phyloP scores from a whole-genome alignment of 2,329 filamentous ascomycete genomes.

The Periconia sp. region DNA sequence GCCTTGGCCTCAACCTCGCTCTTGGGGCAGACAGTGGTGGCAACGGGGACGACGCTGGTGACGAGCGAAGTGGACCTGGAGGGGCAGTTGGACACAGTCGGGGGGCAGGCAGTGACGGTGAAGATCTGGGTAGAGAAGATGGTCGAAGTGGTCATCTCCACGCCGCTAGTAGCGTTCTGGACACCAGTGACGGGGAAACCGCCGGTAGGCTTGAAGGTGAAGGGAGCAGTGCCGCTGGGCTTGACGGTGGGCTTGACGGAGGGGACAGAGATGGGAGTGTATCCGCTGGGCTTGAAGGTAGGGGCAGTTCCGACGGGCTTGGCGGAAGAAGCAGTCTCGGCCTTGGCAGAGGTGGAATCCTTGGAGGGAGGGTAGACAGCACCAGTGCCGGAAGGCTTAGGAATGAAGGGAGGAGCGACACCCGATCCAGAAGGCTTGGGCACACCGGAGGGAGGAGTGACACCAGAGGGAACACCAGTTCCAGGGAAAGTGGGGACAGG shows the following conservation, averaged over 20 bases:
- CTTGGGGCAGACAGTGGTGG: slow-evolving; percentile 48
- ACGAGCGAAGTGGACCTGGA: slow-evolving; percentile 34
- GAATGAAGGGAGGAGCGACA: slow-evolving; percentile 4
- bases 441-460: slow-evolving; percentile 5
- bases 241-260: background rate
- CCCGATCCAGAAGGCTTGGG: slow-evolving; percentile 1
- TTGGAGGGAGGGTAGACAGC: background rate
- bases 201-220: slow-evolving; percentile 8
- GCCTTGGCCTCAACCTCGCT: slow-evolving; percentile 12
- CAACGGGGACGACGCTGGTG: slow-evolving; percentile 44
- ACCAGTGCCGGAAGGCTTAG: background rate
- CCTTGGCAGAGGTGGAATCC: background rate
- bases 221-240: slow-evolving; percentile 11
- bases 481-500: slow-evolving; percentile 16
- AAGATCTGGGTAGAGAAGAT: slow-evolving; percentile 48
- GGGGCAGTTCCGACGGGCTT: background rate
- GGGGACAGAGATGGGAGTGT: too few species aligned
- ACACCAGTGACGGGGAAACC: slow-evolving; percentile 33
- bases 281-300: background rate
- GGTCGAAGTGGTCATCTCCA: slow-evolving; percentile 42
- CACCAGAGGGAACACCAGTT: slow-evolving; percentile 10
- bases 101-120: slow-evolving; percentile 43
- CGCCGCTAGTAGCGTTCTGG: slow-evolving; percentile 46
- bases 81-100: slow-evolving; percentile 43
- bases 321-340: slow-evolving; percentile 3